These are phyloP conservation scores for Ascochyta viciae-villosae DNA, from an alignment of 2,329 filamentous ascomycete species.

Conservation along the genomic window DNA sequence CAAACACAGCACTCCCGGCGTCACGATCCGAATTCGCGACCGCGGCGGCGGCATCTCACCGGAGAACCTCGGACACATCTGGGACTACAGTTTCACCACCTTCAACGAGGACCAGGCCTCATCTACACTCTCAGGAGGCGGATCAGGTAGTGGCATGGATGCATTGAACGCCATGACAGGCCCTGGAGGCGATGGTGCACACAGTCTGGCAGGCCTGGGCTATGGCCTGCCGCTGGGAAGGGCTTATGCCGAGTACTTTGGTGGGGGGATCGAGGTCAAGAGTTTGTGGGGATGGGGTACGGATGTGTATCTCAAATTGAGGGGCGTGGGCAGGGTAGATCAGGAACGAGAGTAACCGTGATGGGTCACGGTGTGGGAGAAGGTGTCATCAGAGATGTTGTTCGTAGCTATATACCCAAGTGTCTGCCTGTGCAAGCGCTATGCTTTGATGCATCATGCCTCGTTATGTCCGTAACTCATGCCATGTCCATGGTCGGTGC, in stretches of 20 bases:
- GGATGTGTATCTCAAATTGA: slow-evolving; percentile 69
- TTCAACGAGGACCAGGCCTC: slow-evolving; percentile 73
- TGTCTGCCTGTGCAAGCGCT: slow-evolving; percentile 13
- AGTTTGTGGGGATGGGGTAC: slow-evolving; percentile 92
- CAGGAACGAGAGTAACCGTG: slow-evolving; percentile 6
- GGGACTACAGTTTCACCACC: slow-evolving; percentile 97
- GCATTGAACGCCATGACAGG: slow-evolving; percentile 78
- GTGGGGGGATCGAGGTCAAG: slow-evolving; percentile 93
- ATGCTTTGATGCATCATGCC: slow-evolving; percentile 15
- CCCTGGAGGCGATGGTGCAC: slow-evolving; percentile 75
- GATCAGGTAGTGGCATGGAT: slow-evolving; percentile 57
- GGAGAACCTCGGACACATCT: slow-evolving; percentile 83
- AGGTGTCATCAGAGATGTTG: slow-evolving; percentile 3
- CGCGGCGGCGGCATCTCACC: slow-evolving; percentile 92
- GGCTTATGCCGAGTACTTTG: slow-evolving; percentile 98
- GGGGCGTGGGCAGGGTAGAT: slow-evolving; percentile 62
- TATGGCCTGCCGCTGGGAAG: slow-evolving; percentile 90
- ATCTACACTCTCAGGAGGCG: slow-evolving; percentile 53
- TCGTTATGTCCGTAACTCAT: slow-evolving; percentile 11
- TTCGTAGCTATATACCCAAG: slow-evolving; percentile 19
- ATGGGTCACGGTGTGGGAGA: neutral
- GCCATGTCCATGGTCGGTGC: neutral
- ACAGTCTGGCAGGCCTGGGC: slow-evolving; percentile 83
- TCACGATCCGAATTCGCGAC: slow-evolving; percentile 94
- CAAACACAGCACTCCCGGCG: slow-evolving; percentile 70